Evolutionary conservation across 2,329 filamentous ascomycete genomes (phyloP), one percentile per base, ranked within the genome.

Genomic region (Alternaria ventricosa): DNA sequence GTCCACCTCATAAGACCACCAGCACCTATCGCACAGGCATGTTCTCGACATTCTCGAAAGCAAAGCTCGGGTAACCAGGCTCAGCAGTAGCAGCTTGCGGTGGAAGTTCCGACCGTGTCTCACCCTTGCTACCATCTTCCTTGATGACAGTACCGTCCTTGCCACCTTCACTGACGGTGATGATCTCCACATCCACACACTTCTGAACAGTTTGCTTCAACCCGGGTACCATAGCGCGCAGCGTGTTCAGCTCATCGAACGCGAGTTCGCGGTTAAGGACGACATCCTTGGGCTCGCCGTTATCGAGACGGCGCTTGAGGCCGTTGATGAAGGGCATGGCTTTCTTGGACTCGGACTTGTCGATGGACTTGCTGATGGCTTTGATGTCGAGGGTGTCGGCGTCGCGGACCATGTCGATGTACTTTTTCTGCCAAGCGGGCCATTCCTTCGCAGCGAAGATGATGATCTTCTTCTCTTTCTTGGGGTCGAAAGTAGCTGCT

Each of bases 311-410:
- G 80, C 88, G 92, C 90, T 97, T 97, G 64, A 98, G 84, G 7
- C 80, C 83, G 83, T 98, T 94, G 54, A 97, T 90, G 76, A 97
- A 98, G 0, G 96, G 96, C 95, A 98, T 98, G 3, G 94, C 95
- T 83, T 96, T 96, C 88, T 98, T 99, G 87, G 94, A 93, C 82
- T 96, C 92, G 76, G 93, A 86, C 85, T 97, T 97, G 71, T 89
- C 89, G 61, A 97, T 90, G 76, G 89, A 87, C 70, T 89, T 89
- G 74, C 89, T 92, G 50, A 97, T 84, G 60, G 88, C 89, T 84
- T 96, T 97, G 79, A 96, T 92, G 76, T 97, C 90, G 68, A 92
- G 89, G 68, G 75, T 70, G n/a, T 71, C 69, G 53, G 72, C 69
- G 44, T 67, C 64, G 47, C 68, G 72, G 55, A 79, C 65, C 46